phyloP scores from a whole-genome alignment of 352 stramenopile species.

The Phytophthora aleatoria region DNA sequence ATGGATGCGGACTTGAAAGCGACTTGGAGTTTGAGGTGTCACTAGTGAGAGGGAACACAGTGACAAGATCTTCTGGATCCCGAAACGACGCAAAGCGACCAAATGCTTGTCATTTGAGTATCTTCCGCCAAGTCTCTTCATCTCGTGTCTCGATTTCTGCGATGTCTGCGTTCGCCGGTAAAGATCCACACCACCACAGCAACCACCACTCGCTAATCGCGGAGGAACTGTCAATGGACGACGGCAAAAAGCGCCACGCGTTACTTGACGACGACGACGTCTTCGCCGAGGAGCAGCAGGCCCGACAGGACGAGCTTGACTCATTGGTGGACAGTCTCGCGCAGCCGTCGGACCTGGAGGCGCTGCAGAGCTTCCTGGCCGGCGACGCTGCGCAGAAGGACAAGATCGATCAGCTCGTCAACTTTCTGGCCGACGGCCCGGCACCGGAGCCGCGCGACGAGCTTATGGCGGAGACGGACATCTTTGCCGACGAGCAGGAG shows the following conservation, averaged over 20 bases:
- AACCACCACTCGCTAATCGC: neutral
- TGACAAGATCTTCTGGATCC: slow-evolving; percentile 9
- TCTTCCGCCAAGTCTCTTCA: neutral
- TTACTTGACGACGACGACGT: slow-evolving; percentile 18
- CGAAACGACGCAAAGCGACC: slow-evolving; percentile 16
- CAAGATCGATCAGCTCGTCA: slow-evolving; percentile 36
- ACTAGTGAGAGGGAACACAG: slow-evolving; percentile 8
- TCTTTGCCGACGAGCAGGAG: slow-evolving; percentile 33
- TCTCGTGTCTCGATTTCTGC: neutral
- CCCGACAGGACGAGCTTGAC: slow-evolving; percentile 27
- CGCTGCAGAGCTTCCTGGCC: slow-evolving; percentile 23
- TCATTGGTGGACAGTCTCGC: slow-evolving; percentile 25
- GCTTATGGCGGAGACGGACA: slow-evolving; percentile 8
- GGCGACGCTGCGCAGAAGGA: slow-evolving; percentile 20
- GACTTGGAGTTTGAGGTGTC: slow-evolving; percentile 2
- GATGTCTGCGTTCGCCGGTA: slow-evolving; percentile 2
- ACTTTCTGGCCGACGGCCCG: slow-evolving; percentile 26
- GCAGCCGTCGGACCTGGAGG: neutral
- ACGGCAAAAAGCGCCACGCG: neutral
- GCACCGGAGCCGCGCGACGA: slow-evolving; percentile 3
- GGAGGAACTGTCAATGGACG: neutral
- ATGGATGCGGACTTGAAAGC: slow-evolving; percentile 27
- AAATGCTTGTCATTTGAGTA: slow-evolving; percentile 2
- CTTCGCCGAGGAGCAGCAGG: slow-evolving; percentile 29
- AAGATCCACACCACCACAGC: neutral